phyloP scores from a whole-genome alignment of 257 asterid genomes.

The Nicotiana attenuata region DNA sequence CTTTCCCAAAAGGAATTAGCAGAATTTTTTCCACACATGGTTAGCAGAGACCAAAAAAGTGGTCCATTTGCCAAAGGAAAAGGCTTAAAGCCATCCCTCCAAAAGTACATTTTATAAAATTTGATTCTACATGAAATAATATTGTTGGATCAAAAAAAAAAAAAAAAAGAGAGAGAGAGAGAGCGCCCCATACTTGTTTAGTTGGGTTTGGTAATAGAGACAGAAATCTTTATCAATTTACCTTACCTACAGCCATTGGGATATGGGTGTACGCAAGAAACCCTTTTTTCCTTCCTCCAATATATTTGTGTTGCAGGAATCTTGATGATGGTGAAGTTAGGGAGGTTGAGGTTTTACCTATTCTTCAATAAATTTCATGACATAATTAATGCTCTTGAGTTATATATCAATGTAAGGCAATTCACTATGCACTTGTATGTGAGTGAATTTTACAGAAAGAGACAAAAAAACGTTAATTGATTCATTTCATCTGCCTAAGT shows the following conservation, averaged over 20 bases:
- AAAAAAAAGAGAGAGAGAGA: not conserved
- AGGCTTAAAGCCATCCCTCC: not conserved
- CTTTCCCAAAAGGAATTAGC: not conserved
- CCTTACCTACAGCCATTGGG: not conserved
- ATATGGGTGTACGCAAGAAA: not conserved
- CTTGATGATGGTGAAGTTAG: not conserved
- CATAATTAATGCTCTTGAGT: not conserved
- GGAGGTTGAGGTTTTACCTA: not conserved
- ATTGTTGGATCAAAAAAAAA: not conserved
- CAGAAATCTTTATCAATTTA: not conserved
- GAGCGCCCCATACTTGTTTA: not conserved
- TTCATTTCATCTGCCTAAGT: too few relatives aligned
- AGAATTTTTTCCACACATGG: not conserved
- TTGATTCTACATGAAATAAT: not conserved
- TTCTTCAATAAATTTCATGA: not conserved
- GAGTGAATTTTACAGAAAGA: too few relatives aligned
- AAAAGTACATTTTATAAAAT: not conserved
- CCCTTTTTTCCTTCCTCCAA: not conserved
- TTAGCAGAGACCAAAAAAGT: not conserved
- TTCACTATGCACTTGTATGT: too few relatives aligned
- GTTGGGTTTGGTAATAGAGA: not conserved
- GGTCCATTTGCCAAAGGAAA: not conserved
- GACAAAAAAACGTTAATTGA: too few relatives aligned
- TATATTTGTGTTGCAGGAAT: not conserved
- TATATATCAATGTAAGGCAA: not conserved